Conservation (phyloP, 2,329 filamentous ascomycete species). For the Bertia moriformis region DNA sequence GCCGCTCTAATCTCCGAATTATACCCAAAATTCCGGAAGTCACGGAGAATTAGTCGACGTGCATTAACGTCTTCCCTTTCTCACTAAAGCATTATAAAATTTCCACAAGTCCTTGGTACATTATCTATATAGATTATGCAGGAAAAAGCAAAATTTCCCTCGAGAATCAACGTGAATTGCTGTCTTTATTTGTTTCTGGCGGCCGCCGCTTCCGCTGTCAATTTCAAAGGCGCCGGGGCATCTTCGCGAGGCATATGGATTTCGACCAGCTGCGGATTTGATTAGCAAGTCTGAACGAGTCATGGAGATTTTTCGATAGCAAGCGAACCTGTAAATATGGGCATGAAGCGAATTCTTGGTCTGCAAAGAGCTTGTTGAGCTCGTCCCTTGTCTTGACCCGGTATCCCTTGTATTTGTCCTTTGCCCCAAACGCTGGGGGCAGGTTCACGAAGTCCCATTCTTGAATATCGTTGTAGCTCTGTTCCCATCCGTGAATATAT, state of each 20-base stretch:
- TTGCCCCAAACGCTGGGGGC: neutral
- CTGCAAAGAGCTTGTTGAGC: neutral
- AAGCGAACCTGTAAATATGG: neutral
- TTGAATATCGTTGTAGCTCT: slow-evolving; percentile 1
- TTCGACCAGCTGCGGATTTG: neutral
- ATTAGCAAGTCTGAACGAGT: neutral
- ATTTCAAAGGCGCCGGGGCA: neutral
- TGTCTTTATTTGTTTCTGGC: neutral
- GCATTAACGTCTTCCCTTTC: too few relatives aligned
- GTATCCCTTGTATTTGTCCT: neutral
- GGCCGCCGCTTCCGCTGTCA: slow-evolving; percentile 1
- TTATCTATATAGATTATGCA: too few relatives aligned
- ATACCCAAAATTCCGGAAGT: too few relatives aligned
- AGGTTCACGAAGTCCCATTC: neutral
- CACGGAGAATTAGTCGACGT: too few relatives aligned
- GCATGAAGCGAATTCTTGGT: neutral
- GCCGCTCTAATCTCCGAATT: too few relatives aligned
- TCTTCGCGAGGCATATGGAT: neutral
- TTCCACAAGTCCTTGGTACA: too few relatives aligned
- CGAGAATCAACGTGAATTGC: too few relatives aligned
- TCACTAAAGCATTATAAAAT: too few relatives aligned
- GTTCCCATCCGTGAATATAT: slow-evolving; percentile 1
- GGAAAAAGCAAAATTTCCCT: too few relatives aligned
- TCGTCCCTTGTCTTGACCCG: neutral
- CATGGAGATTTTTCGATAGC: neutral